These are phyloP conservation scores for Pseudonitzschia delicatissima DNA, from an alignment of 108 stramenopile species.

Conservation along the genomic window DNA sequence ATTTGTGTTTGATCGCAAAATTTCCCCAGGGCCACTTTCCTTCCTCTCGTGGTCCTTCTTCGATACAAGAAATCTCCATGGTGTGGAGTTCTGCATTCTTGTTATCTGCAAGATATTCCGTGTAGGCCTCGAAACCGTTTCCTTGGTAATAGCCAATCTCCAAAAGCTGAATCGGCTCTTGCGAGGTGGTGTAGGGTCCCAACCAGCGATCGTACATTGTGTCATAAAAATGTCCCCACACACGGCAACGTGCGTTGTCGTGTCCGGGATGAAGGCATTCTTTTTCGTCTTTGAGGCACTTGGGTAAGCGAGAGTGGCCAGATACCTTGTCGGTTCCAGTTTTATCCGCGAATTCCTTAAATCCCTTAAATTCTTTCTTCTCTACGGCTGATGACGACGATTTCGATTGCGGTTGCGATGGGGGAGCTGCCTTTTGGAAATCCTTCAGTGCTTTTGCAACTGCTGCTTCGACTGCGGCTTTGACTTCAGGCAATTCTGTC, in stretches of 20 bases:
- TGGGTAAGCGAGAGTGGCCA: not conserved
- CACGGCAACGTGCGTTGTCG: slow-evolving; percentile 12
- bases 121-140: slow-evolving; percentile 22
- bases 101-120: slow-evolving; percentile 38
- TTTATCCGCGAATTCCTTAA: not conserved
- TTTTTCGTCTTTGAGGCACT: not conserved
- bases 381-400: too few relatives aligned
- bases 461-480: too few relatives aligned
- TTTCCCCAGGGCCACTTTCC: slow-evolving; percentile 70
- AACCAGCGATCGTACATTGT: slow-evolving; percentile 57
- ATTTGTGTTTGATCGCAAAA: slow-evolving; percentile 37
- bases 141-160: slow-evolving; percentile 64
- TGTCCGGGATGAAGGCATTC: not conserved
- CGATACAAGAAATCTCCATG: slow-evolving; percentile 53
- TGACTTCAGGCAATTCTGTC: too few relatives aligned
- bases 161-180: slow-evolving; percentile 53
- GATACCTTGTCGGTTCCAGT: slow-evolving; percentile 7
- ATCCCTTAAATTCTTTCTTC: too few relatives aligned
- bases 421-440: too few relatives aligned
- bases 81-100: slow-evolving; percentile 39
- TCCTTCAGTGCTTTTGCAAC: too few relatives aligned
- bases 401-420: too few relatives aligned
- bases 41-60: slow-evolving; percentile 38
- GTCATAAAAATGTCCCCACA: slow-evolving; percentile 55
- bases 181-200: slow-evolving; percentile 24